Base-by-base conservation (phyloP, 495 filamentous ascomycete genomes). In the Aspergillus ostianus region DNA sequence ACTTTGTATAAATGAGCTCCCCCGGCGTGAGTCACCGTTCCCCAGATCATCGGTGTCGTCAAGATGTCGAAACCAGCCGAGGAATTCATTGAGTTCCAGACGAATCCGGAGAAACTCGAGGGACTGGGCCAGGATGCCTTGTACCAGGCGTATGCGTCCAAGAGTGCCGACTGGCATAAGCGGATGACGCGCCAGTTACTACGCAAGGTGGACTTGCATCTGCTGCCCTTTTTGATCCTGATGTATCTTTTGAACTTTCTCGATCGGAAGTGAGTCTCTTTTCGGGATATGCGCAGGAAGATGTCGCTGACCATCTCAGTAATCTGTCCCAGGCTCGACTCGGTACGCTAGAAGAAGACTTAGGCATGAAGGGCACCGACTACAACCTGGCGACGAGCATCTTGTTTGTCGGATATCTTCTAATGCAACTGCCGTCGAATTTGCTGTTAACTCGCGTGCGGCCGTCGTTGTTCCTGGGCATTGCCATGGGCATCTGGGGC, bases 221-320 rank as follows among this genome's bases (percentile, higher is more conserved):
- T 80, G 1, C 70, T 90, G 56, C 87, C 87, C 3, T 82, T 84
- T 65, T 67, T 89, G 44, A 77, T 87, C 46, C 30, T 89, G 20
- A 88, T 89, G 84, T 91, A 92, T 67, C 86, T 92, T 61, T 71
- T 92, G 65, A 92, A 92, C 67, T 93, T 91, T 70, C 74, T 92
- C 62, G 90, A 92, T 71, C 82, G 90, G 47, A 84, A 82, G 71
- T 73, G 62, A 13, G 71, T 62, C 13, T 46, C 9, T 21, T 19
- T 0, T 9, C 0, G 26, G 26, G 8, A 10, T 17, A 6, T 17
- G n/a, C n/a, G 20, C n/a, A 30, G 19, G 17, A 21, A 29, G 12
- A 32, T 9, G 53, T 23, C 5, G 36, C 55, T 55, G 15, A 21
- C 12, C 9, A 18, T 46, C 10, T 21, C 47, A 72, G 71, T 52